Evolutionary conservation across 192 early-diverging fungal species (phyloP).

Genomic region (Backusella morwellensis): DNA sequence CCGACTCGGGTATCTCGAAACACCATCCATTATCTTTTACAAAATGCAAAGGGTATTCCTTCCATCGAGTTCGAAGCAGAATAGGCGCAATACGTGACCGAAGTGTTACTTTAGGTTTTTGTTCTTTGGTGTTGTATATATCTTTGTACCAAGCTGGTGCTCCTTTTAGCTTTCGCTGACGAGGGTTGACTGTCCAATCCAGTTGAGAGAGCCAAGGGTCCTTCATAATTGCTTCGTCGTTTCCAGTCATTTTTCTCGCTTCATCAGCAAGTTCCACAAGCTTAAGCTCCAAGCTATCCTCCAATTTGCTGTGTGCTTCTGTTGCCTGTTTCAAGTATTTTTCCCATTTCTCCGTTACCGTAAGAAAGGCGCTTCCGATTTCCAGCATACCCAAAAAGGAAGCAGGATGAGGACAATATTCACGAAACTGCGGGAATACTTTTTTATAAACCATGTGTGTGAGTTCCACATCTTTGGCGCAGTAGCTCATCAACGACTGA

Average conservation of each 20-base stretch:
- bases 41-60: constrained; percentile 75
- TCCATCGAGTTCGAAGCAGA: constrained; percentile 82
- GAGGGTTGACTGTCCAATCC: constrained; percentile 63
- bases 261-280: constrained; percentile 46
- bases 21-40: constrained; percentile 75
- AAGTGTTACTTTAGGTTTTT: constrained; percentile 63
- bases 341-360: constrained; percentile 80
- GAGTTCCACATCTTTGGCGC: constrained; percentile 80
- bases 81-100: constrained; percentile 78
- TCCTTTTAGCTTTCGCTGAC: constrained; percentile 48
- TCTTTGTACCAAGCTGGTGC: constrained; percentile 83
- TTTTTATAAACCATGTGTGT: constrained; percentile 72
- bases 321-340: constrained; percentile 65
- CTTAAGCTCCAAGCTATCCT: constrained; percentile 45
- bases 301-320: constrained; percentile 48
- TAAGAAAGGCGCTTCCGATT: constrained; percentile 85
- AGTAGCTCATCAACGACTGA: constrained; percentile 72
- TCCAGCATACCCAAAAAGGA: constrained; percentile 89
- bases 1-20: constrained; percentile 44
- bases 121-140: constrained; percentile 60
- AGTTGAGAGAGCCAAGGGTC: constrained; percentile 85
- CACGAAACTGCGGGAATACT: constrained; percentile 67
- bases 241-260: constrained; percentile 17
- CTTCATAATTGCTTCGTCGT: constrained; percentile 38
- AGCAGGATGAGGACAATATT: constrained; percentile 91